phyloP scores from a whole-genome alignment of 805 yeast genomes.

The Clavispora vitiphila region DNA sequence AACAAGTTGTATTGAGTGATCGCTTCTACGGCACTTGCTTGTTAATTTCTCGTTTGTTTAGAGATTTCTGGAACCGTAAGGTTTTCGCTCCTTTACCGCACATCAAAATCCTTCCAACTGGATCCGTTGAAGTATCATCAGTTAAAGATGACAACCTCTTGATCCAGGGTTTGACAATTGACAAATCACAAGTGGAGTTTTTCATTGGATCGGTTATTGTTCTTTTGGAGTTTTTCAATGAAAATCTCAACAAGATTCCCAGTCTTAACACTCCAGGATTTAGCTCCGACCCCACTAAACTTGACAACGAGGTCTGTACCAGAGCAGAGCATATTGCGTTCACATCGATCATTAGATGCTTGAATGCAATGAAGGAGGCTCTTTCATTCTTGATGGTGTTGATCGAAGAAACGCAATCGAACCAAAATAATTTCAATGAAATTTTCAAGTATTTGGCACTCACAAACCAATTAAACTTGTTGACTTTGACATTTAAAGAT shows the following conservation, averaged over 20 bases:
- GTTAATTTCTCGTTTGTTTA: conserved; percentile 69
- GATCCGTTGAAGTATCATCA: conserved; percentile 30
- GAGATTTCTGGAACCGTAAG: conserved; percentile 72
- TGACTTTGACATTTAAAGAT: conserved; percentile 65
- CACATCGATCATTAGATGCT: conserved; percentile 66
- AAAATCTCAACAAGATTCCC: conserved; percentile 57
- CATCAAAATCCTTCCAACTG: conserved; percentile 34
- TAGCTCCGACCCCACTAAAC: conserved; percentile 43
- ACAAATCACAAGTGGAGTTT: conserved; percentile 54
- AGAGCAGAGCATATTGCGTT: conserved; percentile 92
- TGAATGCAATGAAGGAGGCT: conserved; percentile 81
- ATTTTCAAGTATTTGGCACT: conserved; percentile 64
- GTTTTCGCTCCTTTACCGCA: conserved; percentile 52
- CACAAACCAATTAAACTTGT: conserved; percentile 64
- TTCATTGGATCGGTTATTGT: conserved; percentile 68
- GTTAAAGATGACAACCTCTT: conserved; percentile 41
- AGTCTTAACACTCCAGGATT: conserved; percentile 56
- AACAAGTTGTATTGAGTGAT: conserved; percentile 84
- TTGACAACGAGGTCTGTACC: conserved; percentile 60
- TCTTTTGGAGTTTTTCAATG: conserved; percentile 63
- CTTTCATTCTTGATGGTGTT: conserved; percentile 80
- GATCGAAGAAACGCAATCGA: conserved; percentile 59
- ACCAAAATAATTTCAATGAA: conserved; percentile 47
- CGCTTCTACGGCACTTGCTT: conserved; percentile 85
- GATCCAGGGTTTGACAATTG: conserved; percentile 42